Conservation (phyloP, 1,284 basidiomycete genomes). For the Cutaneotrichosporon curvatum region DNA sequence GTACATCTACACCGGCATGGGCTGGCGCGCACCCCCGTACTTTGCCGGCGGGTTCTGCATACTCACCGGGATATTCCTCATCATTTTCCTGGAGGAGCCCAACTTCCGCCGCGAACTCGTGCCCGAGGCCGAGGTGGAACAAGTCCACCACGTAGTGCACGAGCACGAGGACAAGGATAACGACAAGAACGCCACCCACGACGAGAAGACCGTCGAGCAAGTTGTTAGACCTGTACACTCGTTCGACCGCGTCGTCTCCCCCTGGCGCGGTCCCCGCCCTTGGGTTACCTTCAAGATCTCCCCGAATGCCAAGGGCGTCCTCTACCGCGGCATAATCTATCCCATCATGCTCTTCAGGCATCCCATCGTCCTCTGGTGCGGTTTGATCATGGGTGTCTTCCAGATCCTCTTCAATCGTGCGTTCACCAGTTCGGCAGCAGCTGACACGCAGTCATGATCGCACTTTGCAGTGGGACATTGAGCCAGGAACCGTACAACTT, state of each 20-base stretch:
- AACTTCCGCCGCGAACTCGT: constrained; percentile 13
- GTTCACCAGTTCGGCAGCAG: background rate
- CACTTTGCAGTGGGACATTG: constrained; percentile 17
- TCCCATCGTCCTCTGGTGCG: constrained; percentile 16
- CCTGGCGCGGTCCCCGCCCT: constrained; percentile 14
- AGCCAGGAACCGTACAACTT: constrained; percentile 20
- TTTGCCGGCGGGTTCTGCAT: constrained; percentile 15
- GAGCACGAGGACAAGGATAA: background rate
- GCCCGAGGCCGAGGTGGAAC: background rate
- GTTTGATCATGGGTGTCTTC: constrained; percentile 15
- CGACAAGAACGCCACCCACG: background rate
- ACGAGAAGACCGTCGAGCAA: background rate
- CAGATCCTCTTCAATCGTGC: constrained; percentile 20
- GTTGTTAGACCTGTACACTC: background rate
- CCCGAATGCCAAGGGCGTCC: constrained; percentile 11
- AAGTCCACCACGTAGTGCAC: background rate
- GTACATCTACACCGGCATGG: constrained; percentile 24
- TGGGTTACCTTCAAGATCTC: constrained; percentile 7
- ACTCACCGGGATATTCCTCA: constrained; percentile 18
- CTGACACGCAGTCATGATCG: constrained; percentile 11
- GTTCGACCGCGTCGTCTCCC: constrained; percentile 2
- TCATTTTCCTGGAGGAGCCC: constrained; percentile 28
- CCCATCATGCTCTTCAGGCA: constrained; percentile 10
- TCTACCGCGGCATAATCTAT: constrained; percentile 14
- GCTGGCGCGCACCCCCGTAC: constrained; percentile 14